phyloP scores from a whole-genome alignment of 805 yeast genomes.

The Schwanniomyces occidentalis region DNA sequence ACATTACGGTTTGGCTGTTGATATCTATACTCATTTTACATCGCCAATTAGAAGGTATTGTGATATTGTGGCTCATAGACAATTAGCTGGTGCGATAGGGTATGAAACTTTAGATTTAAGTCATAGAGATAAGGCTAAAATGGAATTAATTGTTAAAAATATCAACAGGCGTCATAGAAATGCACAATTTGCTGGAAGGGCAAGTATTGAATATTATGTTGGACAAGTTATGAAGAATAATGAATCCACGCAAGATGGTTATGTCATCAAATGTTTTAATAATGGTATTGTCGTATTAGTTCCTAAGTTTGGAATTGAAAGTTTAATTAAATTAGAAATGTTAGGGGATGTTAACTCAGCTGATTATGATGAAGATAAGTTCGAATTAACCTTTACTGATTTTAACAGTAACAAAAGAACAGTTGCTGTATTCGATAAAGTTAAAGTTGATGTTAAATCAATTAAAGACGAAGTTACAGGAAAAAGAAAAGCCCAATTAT shows the following conservation, averaged over 20 bases:
- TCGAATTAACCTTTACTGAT: conserved; percentile 60
- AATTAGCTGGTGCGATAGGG: conserved; percentile 96
- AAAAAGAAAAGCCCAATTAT: conserved; percentile 84
- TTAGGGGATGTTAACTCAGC: conserved; percentile 66
- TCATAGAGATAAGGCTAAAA: conserved; percentile 85
- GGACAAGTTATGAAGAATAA: conserved; percentile 94
- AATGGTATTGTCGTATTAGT: conserved; percentile 95
- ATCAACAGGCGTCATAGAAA: conserved; percentile 94
- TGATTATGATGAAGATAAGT: conserved; percentile 75
- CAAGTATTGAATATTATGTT: conserved; percentile 94
- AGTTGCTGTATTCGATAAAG: conserved; percentile 79
- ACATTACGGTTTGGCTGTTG: conserved; percentile 97
- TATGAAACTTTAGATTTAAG: conserved; percentile 80
- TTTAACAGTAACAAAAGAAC: conserved; percentile 45
- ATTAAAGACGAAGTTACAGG: conserved; percentile 85
- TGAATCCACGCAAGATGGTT: conserved; percentile 82
- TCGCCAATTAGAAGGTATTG: conserved; percentile 98
- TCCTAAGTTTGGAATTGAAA: conserved; percentile 95
- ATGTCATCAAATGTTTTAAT: conserved; percentile 85
- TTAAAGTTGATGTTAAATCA: conserved; percentile 78
- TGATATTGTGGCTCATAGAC: conserved; percentile 96
- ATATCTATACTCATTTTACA: conserved; percentile 96
- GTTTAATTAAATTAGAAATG: conserved; percentile 79
- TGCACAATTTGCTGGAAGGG: conserved; percentile 98
- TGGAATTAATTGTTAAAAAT: conserved; percentile 85